A percentile compares a stretch with the other conserved stretches of the same genome.
phyloP scores from a whole-genome alignment of 2,329 filamentous ascomycete genomes.

The Cladosporium sp. region DNA sequence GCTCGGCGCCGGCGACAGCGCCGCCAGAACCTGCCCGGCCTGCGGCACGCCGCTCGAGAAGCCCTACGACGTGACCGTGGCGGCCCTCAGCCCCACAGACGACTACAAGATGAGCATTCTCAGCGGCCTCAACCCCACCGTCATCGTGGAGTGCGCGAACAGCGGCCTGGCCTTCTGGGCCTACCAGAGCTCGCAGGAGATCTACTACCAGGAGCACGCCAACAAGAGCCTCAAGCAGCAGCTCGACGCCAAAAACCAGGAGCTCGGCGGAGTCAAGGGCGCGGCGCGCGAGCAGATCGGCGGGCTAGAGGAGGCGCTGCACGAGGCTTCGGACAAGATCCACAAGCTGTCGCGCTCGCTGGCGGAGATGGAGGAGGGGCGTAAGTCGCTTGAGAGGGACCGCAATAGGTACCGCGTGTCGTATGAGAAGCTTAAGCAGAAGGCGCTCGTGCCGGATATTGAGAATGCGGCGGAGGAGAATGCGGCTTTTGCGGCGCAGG shows the following conservation, averaged over 20 bases:
- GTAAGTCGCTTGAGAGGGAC: constrained; percentile 7
- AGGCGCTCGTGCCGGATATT: constrained; percentile 49
- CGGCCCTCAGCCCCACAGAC: constrained; percentile 70
- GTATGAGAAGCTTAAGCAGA: constrained; percentile 52
- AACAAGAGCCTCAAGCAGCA: constrained; percentile 54
- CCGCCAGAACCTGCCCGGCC: constrained; percentile 63
- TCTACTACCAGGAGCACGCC: constrained; percentile 54
- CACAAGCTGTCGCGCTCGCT: constrained; percentile 1
- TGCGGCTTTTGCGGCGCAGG: constrained; percentile 41
- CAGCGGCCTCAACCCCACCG: constrained; percentile 71
- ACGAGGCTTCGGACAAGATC: constrained; percentile 1
- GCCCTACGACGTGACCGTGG: constrained; percentile 67
- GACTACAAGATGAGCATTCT: constrained; percentile 86
- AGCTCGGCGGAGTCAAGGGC: constrained; percentile 43
- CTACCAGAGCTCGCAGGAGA: constrained; percentile 78
- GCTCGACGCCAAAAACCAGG: constrained; percentile 57
- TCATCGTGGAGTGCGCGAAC: constrained; percentile 81
- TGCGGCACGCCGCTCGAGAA: constrained; percentile 63
- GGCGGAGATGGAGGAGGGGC: constrained; percentile 1
- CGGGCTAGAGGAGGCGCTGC: constrained; percentile 4
- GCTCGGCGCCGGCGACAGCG: constrained; percentile 49
- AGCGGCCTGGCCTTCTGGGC: constrained; percentile 77
- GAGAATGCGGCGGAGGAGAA: constrained; percentile 50
- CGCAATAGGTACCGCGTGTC: constrained; percentile 1
- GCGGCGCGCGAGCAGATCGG: not conserved